Evolutionary conservation across 2,329 filamentous ascomycete species (phyloP).

Genomic region (Gnomoniopsis sp.): DNA sequence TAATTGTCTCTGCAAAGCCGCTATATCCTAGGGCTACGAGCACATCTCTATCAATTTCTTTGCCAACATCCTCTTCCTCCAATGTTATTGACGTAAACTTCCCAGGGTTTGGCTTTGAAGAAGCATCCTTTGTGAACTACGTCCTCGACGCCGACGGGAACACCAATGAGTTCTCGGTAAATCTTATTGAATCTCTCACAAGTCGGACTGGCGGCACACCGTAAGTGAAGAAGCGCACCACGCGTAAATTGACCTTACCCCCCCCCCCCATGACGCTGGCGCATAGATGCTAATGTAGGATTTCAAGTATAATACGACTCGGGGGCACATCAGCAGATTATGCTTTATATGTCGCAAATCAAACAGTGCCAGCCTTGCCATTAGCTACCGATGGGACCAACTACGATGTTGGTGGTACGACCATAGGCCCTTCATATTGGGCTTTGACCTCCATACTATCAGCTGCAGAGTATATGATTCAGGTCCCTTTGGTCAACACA

Average conservation of each 20-base stretch:
- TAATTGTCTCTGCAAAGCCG: neutral
- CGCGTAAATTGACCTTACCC: too few relatives aligned
- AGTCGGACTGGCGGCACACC: slow-evolving; percentile 30
- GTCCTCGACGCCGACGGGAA: slow-evolving; percentile 27
- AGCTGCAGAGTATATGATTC: slow-evolving; percentile 30
- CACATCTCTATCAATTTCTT: neutral
- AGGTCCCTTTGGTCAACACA: slow-evolving; percentile 31
- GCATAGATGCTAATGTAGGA: neutral
- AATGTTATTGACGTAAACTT: slow-evolving; percentile 19
- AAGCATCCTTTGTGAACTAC: slow-evolving; percentile 30
- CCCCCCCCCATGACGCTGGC: neutral
- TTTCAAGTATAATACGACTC: slow-evolving; percentile 27
- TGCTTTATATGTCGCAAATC: slow-evolving; percentile 28
- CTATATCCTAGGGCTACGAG: neutral
- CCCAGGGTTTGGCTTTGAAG: slow-evolving; percentile 28
- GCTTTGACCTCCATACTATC: slow-evolving; percentile 27
- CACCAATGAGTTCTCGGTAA: slow-evolving; percentile 28
- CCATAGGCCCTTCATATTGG: slow-evolving; percentile 32
- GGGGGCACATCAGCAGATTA: slow-evolving; percentile 33
- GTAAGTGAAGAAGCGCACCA: neutral
- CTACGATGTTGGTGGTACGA: slow-evolving; percentile 29
- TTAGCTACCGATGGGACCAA: slow-evolving; percentile 29
- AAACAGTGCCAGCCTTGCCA: slow-evolving; percentile 27
- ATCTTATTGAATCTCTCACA: slow-evolving; percentile 30
- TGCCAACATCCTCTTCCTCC: neutral